Percentiles rank a stretch among this genome's conserved stretches.
Conservation (phyloP, 1,139 yeast genomes). For the Suhomyces guaymorum region DNA sequence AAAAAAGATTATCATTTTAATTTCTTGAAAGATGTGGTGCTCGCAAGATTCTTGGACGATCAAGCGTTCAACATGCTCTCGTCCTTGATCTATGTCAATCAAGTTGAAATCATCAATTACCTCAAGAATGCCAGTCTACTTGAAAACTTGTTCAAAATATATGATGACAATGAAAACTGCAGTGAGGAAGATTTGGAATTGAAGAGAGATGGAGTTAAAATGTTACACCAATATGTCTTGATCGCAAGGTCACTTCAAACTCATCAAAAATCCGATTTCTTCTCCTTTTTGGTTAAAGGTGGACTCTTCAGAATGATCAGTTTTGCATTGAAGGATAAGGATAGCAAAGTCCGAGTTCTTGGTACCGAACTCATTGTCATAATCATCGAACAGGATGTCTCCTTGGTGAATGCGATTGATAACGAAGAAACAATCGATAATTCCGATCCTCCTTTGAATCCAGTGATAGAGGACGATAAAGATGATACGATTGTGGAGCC, state of each 20-base stretch:
- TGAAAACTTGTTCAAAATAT: conserved; percentile 57
- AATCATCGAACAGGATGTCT: conserved; percentile 81
- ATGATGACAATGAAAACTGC: conserved; percentile 19
- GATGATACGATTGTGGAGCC: conserved; percentile 23
- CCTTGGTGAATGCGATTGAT: conserved; percentile 53
- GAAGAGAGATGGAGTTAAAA: conserved; percentile 70
- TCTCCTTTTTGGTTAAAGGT: conserved; percentile 58
- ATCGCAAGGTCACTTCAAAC: conserved; percentile 72
- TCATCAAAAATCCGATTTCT: conserved; percentile 65
- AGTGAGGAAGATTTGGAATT: conserved; percentile 9
- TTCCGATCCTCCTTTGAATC: conserved; percentile 31
- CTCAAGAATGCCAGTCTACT: conserved; percentile 57
- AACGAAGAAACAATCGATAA: conserved; percentile 39
- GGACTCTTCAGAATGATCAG: conserved; percentile 73
- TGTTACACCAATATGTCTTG: conserved; percentile 77
- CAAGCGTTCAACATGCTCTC: conserved; percentile 65
- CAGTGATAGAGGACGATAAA: conserved; percentile 14
- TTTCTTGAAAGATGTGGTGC: conserved; percentile 80
- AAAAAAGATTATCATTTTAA: conserved; percentile 75
- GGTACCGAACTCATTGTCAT: conserved; percentile 84
- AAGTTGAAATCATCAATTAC: conserved; percentile 67
- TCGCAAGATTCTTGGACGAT: conserved; percentile 82
- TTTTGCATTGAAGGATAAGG: conserved; percentile 63
- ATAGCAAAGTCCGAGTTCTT: conserved; percentile 57
- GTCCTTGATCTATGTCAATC: conserved; percentile 67